phyloP scores from a whole-genome alignment of 768 basidiomycete species.

The Mycena latifolia region DNA sequence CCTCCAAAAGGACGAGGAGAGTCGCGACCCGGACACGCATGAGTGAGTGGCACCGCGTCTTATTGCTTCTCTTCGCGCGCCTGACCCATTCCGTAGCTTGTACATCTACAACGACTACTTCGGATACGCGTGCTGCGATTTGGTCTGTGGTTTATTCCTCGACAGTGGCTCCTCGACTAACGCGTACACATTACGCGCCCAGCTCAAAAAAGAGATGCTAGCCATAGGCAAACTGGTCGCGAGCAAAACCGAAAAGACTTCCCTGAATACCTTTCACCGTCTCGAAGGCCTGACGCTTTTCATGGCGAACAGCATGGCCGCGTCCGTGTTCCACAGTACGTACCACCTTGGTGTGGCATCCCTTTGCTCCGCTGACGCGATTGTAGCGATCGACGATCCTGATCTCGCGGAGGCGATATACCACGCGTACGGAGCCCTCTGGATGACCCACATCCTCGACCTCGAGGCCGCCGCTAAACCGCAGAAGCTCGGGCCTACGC shows the following conservation, averaged over 20 bases:
- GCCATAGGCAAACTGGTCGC: conserved; percentile 25
- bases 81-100: conserved; percentile 1
- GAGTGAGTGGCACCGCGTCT: conserved; percentile 14
- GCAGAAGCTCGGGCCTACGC: conserved; percentile 25
- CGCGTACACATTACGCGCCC: conserved; percentile 20
- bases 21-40: conserved; percentile 27
- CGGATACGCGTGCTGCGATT: conserved; percentile 30
- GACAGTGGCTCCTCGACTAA: background rate
- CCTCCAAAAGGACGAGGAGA: conserved; percentile 27
- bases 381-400: conserved; percentile 25
- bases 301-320: conserved; percentile 28
- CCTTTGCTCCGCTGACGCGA: background rate
- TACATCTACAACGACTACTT: conserved; percentile 34
- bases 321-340: conserved; percentile 25
- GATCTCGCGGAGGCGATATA: conserved; percentile 28
- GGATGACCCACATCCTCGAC: conserved; percentile 31
- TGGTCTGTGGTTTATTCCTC: background rate
- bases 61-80: background rate
- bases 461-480: conserved; percentile 28
- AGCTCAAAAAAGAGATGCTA: conserved; percentile 32
- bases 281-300: conserved; percentile 22
- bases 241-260: conserved; percentile 21
- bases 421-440: conserved; percentile 27
- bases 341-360: background rate
- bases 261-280: conserved; percentile 21